Conservation (phyloP, 1,284 basidiomycete genomes). For the Apiotrichum porosum region DNA sequence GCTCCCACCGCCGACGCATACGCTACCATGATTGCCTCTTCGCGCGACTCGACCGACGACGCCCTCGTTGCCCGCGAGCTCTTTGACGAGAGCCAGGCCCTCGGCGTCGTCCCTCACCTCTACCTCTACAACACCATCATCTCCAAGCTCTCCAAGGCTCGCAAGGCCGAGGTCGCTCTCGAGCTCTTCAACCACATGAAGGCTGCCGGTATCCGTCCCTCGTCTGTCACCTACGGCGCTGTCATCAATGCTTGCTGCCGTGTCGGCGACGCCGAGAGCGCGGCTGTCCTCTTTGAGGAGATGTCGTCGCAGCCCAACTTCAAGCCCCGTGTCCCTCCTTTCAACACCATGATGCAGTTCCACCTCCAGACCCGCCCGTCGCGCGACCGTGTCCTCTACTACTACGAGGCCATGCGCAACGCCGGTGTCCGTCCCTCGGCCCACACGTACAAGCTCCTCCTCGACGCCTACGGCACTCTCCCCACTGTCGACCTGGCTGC, state of each 20-base stretch:
- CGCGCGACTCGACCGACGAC: constrained; percentile 91
- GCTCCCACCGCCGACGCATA: constrained; percentile 82
- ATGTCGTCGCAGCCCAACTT: constrained; percentile 74
- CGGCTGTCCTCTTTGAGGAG: constrained; percentile 77
- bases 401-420: constrained; percentile 65
- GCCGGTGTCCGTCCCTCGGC: constrained; percentile 68
- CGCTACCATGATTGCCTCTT: constrained; percentile 76
- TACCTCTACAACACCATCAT: constrained; percentile 96
- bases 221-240: constrained; percentile 90
- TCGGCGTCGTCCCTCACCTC: constrained; percentile 68
- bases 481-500: constrained; percentile 71
- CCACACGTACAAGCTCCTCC: constrained; percentile 91
- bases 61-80: constrained; percentile 76
- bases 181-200: constrained; percentile 79
- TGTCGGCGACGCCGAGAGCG: constrained; percentile 80
- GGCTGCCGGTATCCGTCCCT: constrained; percentile 58
- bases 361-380: constrained; percentile 86
- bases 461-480: constrained; percentile 84
- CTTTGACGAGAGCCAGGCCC: constrained; percentile 70
- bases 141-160: constrained; percentile 84
- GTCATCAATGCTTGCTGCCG: constrained; percentile 87
- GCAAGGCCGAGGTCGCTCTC: constrained; percentile 82
- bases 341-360: constrained; percentile 98
- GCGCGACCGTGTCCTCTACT: constrained; percentile 68
- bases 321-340: constrained; percentile 81